phyloP scores from a whole-genome alignment of 768 basidiomycete species.

The Hortiboletus flavorubellus region DNA sequence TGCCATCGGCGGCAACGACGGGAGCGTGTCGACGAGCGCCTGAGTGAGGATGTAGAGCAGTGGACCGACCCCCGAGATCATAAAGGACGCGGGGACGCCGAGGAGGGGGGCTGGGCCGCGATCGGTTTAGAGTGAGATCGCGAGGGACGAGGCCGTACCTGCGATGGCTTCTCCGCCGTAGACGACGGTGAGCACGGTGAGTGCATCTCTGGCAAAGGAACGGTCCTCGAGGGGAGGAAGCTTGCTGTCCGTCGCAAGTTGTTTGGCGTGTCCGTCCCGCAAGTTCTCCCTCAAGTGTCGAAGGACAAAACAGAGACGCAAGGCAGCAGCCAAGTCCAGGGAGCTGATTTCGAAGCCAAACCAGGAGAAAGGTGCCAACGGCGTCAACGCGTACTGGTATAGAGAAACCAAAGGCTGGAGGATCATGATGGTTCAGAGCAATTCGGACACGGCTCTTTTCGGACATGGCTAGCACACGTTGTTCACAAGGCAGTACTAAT shows the following conservation, averaged over 20 bases:
- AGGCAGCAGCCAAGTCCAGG: conserved; percentile 62
- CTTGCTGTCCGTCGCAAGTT: conserved; percentile 32
- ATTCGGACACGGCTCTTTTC: neutral
- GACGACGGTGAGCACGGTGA: conserved; percentile 62
- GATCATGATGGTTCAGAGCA: conserved; percentile 24
- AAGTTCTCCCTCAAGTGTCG: conserved; percentile 61
- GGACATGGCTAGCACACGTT: neutral
- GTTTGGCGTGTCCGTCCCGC: conserved; percentile 41
- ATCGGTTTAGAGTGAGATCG: neutral
- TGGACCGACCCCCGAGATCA: conserved; percentile 67
- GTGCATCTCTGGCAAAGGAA: conserved; percentile 56
- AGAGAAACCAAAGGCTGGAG: conserved; percentile 44
- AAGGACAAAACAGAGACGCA: conserved; percentile 67
- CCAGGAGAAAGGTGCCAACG: conserved; percentile 66
- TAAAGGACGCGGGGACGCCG: conserved; percentile 70
- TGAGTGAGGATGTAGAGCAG: conserved; percentile 60
- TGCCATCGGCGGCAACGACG: conserved; percentile 43
- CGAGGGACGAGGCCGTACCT: conserved; percentile 39
- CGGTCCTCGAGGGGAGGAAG: conserved; percentile 39
- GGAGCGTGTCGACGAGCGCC: conserved; percentile 58
- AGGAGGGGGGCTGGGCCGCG: conserved; percentile 48
- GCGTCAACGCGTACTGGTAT: conserved; percentile 52
- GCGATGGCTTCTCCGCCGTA: conserved; percentile 76
- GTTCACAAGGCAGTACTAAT: neutral
- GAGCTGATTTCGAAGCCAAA: conserved; percentile 57